Base-by-base conservation (phyloP, 169 alveolate species). In the Eimeria falciformis region DNA sequence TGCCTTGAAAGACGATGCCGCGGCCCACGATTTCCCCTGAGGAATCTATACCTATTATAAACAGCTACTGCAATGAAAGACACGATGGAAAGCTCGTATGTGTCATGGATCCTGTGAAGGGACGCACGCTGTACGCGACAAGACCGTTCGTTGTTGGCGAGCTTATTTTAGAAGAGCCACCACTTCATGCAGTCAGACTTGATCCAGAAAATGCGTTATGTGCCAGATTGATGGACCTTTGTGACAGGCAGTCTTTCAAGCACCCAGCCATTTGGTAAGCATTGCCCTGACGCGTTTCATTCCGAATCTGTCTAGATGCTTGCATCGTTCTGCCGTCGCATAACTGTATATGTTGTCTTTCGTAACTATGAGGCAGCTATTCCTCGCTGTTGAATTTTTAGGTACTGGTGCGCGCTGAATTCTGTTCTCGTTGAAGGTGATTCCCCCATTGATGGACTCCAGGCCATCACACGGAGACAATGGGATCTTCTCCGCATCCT, bases 391-490 rank as follows among this genome's bases (percentile, higher is more conserved):
- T 78, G 71, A 25, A 0, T 53, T 25, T 29, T 7, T 45, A 86
- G 92, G 92, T 87, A 87, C 87, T 87, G 92, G 92, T 87, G 92
- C 87, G 92, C 92, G 5, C 45, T 87, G 68, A 87, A 87, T 65
- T 87, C 92, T 33, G 69, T 71, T 43, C 40, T 87, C 37, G 66
- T 87, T 4, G 85, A 86, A 9, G 40, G 45, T 18, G 78, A 87
- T n/a, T 62, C 45, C 11, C 86, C 86, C 7, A 78, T 68, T n/a
- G 73, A 77, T 18, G 92, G 86, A 23, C 65, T 69, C 17, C n/a
- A 46, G 65, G 56, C 86, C 17, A 71, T 87, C 6, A 71, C 81
- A 5, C 56, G 37, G 37, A 56, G 66, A 23, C 92, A 87, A 27
- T 69, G 40, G 29, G 92, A 71, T 56, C 92, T 71, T 6, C 68